Base-by-base conservation (phyloP, 805 yeast genomes). In the Candida pseudofarinosa region DNA sequence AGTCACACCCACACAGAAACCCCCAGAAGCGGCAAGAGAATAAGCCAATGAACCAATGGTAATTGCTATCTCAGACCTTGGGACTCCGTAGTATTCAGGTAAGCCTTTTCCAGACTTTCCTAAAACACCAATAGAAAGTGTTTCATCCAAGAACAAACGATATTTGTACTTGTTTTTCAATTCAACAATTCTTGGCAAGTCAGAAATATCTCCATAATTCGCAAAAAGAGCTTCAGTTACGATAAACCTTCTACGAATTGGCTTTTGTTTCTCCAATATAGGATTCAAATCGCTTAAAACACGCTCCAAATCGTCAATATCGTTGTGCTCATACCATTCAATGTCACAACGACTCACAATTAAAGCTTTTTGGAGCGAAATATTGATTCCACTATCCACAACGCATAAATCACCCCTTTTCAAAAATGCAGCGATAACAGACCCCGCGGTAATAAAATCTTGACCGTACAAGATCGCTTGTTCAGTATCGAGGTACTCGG, bases 391-490 rank as follows among this genome's bases (percentile, higher is more conserved):
- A 40, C 84, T 76, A 65, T 93, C 99, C 18, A 88, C 96, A 41
- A 93, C 81, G 48, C 89, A 81, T 48, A 87, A 75, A 62, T 93
- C 99, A 51, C 98, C 98, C 65, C 99, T 83, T 62, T 93, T 93
- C 51, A 91, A 75, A 62, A 93, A 93, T 38, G 97, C 89, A 4
- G 98, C 96, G 42, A 93, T 71, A 10, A 91, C 95, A 12, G 96
- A 85, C 10, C 90, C 79, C 10, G 91, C 81, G 33, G 96, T 85
- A 50, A 85, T 79, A 53, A 86, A 83, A 58, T 91, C 97, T 70
- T 93, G 99, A 36, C 97, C 96, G 59, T 93, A 93, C 35, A 91
- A 68, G 42, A 93, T 87, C 38, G 88, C 81, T 43, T 76, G 76
- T 50, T 87, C 95, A 2, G 88, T 77, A 19, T 85, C 88, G 50